Evolutionary conservation across 1,284 basidiomycete species (phyloP).

Genomic region (Apiotrichum siamense): DNA sequence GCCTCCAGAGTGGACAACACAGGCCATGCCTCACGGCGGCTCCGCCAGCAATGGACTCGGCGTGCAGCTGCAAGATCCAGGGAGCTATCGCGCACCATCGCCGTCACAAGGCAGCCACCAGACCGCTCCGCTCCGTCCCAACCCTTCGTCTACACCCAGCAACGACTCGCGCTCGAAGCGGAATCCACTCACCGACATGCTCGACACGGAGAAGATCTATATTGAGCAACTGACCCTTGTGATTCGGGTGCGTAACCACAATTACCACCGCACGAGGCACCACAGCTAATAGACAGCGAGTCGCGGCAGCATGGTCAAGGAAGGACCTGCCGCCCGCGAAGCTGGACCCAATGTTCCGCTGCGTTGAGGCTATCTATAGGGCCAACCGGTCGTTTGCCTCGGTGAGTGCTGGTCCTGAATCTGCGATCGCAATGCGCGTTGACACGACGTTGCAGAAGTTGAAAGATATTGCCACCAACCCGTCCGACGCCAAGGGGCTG

Average conservation of each 20-base stretch:
- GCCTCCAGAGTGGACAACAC: no score
- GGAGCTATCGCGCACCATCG: neutral
- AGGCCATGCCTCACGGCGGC: neutral
- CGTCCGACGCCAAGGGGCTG: constrained; percentile 87
- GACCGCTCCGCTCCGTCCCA: neutral
- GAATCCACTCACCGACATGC: constrained; percentile 85
- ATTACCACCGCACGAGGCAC: neutral
- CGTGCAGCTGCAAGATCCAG: neutral
- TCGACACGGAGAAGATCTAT: constrained; percentile 88
- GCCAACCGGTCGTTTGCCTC: constrained; percentile 70
- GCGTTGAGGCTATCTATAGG: constrained; percentile 85
- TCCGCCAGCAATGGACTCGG: neutral
- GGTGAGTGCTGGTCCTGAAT: constrained; percentile 60
- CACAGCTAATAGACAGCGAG: constrained; percentile 59
- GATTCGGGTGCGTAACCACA: constrained; percentile 63
- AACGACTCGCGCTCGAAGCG: constrained; percentile 13
- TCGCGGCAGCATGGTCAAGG: constrained; percentile 93
- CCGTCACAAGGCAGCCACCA: neutral
- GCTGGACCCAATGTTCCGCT: constrained; percentile 89
- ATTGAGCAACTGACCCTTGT: constrained; percentile 86
- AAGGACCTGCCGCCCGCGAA: constrained; percentile 87
- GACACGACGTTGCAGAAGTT: constrained; percentile 68
- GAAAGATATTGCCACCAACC: constrained; percentile 87
- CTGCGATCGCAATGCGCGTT: no score
- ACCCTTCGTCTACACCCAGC: neutral